phyloP scores from a whole-genome alignment of 306 rosid genomes.

The Castanea sativa region DNA sequence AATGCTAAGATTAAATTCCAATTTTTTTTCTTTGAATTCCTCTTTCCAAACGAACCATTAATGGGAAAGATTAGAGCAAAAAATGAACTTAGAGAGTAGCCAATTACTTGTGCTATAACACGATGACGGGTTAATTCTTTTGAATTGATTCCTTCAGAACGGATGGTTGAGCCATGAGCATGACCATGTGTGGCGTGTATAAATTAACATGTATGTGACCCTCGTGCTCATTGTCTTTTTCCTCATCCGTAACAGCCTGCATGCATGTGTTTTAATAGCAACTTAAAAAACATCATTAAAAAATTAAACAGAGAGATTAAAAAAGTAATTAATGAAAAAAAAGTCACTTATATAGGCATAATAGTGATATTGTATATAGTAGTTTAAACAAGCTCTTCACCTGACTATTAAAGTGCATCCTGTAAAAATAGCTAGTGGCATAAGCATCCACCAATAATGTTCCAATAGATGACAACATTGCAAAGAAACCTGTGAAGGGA shows the following conservation, averaged over 20 bases:
- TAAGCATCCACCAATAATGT: constrained; percentile 46
- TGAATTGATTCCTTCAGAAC: constrained; percentile 10
- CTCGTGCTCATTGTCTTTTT: constrained; percentile 24
- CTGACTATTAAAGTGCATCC: background rate
- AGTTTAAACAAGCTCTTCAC: background rate
- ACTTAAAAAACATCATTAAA: background rate
- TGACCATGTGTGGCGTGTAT: constrained; percentile 71
- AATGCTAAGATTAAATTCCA: too few species aligned
- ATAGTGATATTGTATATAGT: background rate
- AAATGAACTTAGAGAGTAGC: background rate
- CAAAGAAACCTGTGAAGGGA: constrained; percentile 46
- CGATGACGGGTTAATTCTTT: constrained; percentile 43
- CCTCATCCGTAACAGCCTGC: constrained; percentile 18
- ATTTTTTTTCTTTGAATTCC: too few species aligned
- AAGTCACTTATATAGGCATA: too few species aligned
- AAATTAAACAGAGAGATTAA: too few species aligned
- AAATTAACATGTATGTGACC: constrained; percentile 41
- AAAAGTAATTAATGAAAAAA: too few species aligned
- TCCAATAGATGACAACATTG: constrained; percentile 38
- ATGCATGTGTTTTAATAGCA: background rate
- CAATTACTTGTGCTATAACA: constrained; percentile 53
- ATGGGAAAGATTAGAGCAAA: background rate
- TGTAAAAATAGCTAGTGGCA: constrained; percentile 35
- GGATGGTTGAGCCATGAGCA: constrained; percentile 39
- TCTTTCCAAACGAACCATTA: too few species aligned